Evolutionary conservation across 1,284 basidiomycete genomes (phyloP).

Genomic region (Acaromyces ingoldii): DNA sequence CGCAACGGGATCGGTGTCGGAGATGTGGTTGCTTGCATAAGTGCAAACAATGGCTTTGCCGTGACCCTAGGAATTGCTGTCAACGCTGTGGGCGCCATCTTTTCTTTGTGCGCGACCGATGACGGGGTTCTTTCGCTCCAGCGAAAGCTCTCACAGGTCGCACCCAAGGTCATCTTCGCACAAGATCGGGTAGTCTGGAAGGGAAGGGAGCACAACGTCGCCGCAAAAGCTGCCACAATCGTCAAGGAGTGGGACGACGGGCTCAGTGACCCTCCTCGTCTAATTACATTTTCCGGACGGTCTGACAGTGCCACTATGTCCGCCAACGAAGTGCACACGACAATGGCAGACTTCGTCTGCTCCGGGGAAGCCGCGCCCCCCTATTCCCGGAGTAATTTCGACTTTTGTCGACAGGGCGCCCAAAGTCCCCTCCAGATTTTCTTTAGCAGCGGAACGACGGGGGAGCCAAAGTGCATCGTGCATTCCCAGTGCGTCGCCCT

Average conservation of each 20-base stretch:
- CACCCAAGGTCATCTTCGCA: conserved; percentile 51
- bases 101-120: conserved; percentile 28
- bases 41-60: conserved; percentile 19
- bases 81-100: conserved; percentile 31
- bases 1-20: conserved; percentile 18
- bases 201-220: conserved; percentile 47
- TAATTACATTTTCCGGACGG: no score
- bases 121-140: conserved; percentile 26
- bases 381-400: conserved; percentile 22
- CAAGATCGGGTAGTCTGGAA: conserved; percentile 50
- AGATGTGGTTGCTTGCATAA: conserved; percentile 22
- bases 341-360: no score
- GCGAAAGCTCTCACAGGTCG: conserved; percentile 39
- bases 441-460: conserved; percentile 28
- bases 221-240: conserved; percentile 13
- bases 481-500: conserved; percentile 38
- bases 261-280: no score
- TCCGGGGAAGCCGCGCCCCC: conserved; percentile 1
- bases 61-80: conserved; percentile 21
- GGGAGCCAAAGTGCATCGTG: conserved; percentile 52
- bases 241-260: no score
- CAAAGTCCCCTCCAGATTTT: conserved; percentile 49
- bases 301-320: no score
- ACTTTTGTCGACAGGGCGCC: no score
- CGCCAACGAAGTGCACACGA: no score